Base-by-base conservation (phyloP, 352 stramenopile genomes). In the Phytophthora foliorum region DNA sequence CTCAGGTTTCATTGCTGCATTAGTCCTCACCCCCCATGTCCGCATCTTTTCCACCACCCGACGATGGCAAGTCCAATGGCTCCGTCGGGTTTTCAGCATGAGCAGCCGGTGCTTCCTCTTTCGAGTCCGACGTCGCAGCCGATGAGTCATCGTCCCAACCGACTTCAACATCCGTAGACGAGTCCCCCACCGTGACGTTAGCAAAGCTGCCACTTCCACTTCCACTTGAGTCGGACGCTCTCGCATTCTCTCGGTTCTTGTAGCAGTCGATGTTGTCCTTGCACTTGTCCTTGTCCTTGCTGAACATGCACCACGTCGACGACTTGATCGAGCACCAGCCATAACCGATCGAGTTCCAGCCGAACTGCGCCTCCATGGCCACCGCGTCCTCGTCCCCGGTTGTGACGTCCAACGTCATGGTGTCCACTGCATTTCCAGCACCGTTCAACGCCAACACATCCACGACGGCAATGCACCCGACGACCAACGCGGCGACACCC, bases 271-370 rank as follows among this genome's bases (percentile, higher is more conserved):
- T 56, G 17, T 21, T 48, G 13, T 69, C 46, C 44, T 73, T 66
- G 46, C 65, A 73, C 27, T 54, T 57, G 11, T 68, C 36, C 52
- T 68, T 73, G 52, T 73, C 65, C 36, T 59, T 60, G 41, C 65
- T 73, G 65, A 73, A 69, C 57, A 69, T 59, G 52, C 65, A 73
- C 57, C 58, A 69, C 36, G 58, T 63, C 6, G 65, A 67, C 50
- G 65, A 41, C 52, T 63, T 72, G 36, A 63, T 2, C 4, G 65
- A 73, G 58, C 65, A 73, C 65, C 65, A 73, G 27, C 65, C 65
- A 21, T 63, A 59, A 6, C 65, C 58, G 44, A 73, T 63, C 0
- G 65, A 73, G 52, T 41, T 63, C 65, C 65, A 73, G 14, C 65
- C 65, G 52, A 73, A 73, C 31, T 73, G 65, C 34, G 65, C 32